Conservation (phyloP, 2,329 filamentous ascomycete species). For the Colletotrichum sp. region DNA sequence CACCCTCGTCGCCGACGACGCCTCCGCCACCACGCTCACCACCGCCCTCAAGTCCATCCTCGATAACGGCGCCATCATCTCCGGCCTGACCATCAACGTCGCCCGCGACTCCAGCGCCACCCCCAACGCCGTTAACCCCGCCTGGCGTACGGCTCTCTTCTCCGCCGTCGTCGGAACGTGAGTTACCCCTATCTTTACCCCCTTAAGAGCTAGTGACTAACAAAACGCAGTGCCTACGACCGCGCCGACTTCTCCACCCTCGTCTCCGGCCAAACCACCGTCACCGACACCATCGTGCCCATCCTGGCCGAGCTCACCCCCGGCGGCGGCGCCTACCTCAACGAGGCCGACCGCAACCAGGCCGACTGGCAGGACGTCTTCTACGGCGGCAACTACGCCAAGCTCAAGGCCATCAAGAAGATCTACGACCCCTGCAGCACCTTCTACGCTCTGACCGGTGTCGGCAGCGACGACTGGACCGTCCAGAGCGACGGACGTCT, state of each 20-base stretch:
- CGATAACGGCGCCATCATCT: not conserved
- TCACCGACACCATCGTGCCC: slow-evolving; percentile 7
- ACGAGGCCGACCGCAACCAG: slow-evolving; percentile 55
- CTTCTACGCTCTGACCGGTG: slow-evolving; percentile 52
- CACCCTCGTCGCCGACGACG: not conserved
- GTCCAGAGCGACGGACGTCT: slow-evolving; percentile 28
- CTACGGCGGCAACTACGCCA: slow-evolving; percentile 50
- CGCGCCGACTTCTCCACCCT: slow-evolving; percentile 10
- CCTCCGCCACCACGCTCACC: not conserved
- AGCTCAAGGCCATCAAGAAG: slow-evolving; percentile 49
- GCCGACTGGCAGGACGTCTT: slow-evolving; percentile 48
- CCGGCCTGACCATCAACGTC: slow-evolving; percentile 12
- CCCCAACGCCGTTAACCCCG: slow-evolving; percentile 25
- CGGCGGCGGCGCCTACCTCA: slow-evolving; percentile 50
- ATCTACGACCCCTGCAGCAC: slow-evolving; percentile 49
- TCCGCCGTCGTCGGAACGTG: slow-evolving; percentile 17
- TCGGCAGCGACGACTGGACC: slow-evolving; percentile 57
- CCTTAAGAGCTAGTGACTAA: not conserved
- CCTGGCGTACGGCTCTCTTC: slow-evolving; percentile 23
- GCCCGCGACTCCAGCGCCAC: not conserved
- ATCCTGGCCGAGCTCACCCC: slow-evolving; percentile 31
- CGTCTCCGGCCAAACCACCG: not conserved
- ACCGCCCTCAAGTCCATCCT: not conserved
- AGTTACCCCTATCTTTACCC: not conserved
- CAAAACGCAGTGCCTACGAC: not conserved